These are phyloP conservation scores for Colletotrichum karsti DNA, from an alignment of 2,329 filamentous ascomycete species.

Conservation along the genomic window DNA sequence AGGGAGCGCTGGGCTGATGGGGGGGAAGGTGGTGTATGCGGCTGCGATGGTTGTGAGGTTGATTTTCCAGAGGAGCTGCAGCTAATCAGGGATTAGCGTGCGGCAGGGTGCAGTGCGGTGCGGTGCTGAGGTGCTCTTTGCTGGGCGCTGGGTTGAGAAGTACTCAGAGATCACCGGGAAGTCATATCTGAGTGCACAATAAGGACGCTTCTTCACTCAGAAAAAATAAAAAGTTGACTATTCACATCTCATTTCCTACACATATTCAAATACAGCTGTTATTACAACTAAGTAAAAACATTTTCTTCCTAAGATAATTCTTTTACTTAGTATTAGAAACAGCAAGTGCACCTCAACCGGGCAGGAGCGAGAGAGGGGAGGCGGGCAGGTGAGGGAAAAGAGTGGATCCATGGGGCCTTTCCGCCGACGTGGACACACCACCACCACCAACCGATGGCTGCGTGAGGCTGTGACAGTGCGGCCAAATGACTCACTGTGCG, in stretches of 20 bases:
- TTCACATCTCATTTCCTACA: too few species aligned
- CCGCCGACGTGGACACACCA: conserved; percentile 22
- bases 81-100: conserved; percentile 45
- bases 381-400: conserved; percentile 17
- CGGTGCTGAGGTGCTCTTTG: too few species aligned
- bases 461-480: conserved; percentile 18
- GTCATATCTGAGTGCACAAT: too few species aligned
- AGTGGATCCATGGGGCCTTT: conserved; percentile 9
- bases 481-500: neutral
- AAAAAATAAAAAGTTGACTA: too few species aligned
- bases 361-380: neutral
- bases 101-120: conserved; percentile 25
- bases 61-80: conserved; percentile 40
- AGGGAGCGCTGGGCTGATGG: conserved; percentile 22
- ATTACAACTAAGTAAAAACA: too few species aligned
- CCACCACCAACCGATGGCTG: neutral
- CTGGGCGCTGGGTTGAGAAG: neutral
- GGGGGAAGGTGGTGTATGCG: conserved; percentile 22
- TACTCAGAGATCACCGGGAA: too few species aligned
- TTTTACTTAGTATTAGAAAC: too few species aligned
- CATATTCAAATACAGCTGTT: too few species aligned
- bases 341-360: too few species aligned
- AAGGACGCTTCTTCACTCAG: too few species aligned
- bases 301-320: neutral
- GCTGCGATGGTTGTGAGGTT: conserved; percentile 30